Base-by-base conservation (phyloP, 2,329 filamentous ascomycete genomes). In the Monosporascus sp. region DNA sequence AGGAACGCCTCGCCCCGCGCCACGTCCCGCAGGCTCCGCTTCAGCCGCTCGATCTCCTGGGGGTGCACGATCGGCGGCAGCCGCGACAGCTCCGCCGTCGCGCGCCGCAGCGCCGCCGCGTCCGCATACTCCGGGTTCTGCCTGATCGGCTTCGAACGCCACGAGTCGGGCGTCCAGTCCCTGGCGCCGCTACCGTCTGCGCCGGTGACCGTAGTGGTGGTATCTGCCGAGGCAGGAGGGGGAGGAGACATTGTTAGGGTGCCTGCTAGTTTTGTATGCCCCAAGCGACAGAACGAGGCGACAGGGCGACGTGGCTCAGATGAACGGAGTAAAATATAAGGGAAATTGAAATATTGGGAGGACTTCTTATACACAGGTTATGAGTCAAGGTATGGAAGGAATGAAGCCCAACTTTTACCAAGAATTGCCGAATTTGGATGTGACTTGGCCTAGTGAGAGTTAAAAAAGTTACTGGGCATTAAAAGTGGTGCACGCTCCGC, bases 1-100 rank as follows among this genome's bases (percentile, higher is more conserved):
- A 99, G 79, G 69, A 99, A 97, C 14, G 93, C 90, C 60, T 93
- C 91, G 37, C 94, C 94, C 37, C 88, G 76, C 5, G 94, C 94
- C 6, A 96, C 94, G 73, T 96, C 90, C 54, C 84, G 83, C 22
- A 99, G 80, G 63, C 83, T 87, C 50, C 83, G 78, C 67, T 91
- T 91, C 50, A 99, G 80, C 58, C 83, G 87, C 61, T 83, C 78
- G 65, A 99, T 96, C 72, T 94, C 90, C 48, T 79, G 79, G 4
- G 89, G 86, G 52, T 89, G 89, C 31, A 94, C 90, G 48, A 94
- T 82, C 24, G 89, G 89, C 6, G 90, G 89, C 8, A 94, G 76
- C 27, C 77, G 78, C 47, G 79, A 72, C 38, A 94, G 84, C 69
- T 90, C 86, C 2, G 73, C 69, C 46, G 84, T 73, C 15, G 87